Evolutionary conservation across 495 filamentous ascomycete species (phyloP).

Genomic region (Penicillium turbatum): DNA sequence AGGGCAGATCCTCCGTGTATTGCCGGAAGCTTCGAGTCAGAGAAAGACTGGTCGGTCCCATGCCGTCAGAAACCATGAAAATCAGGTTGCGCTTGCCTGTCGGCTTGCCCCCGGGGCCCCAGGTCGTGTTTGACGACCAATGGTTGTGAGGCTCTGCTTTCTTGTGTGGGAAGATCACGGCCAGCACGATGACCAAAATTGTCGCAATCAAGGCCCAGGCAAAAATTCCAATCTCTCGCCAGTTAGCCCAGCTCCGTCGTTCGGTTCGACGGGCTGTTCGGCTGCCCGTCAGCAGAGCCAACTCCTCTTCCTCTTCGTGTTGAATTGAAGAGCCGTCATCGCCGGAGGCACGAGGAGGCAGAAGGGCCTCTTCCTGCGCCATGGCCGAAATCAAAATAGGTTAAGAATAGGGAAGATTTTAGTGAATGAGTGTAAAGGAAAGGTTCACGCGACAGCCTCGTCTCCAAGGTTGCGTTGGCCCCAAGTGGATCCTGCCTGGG

Average conservation of each 20-base stretch:
- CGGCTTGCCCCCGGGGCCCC: constrained; percentile 46
- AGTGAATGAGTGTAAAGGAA: no score
- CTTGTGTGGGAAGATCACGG: constrained; percentile 68
- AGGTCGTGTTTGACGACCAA: constrained; percentile 21
- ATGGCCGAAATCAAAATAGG: constrained; percentile 22
- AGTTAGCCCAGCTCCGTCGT: constrained; percentile 47
- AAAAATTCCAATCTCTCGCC: constrained; percentile 71
- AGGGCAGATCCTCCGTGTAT: constrained; percentile 57
- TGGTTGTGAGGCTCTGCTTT: constrained; percentile 30
- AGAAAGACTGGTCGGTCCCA: constrained; percentile 87
- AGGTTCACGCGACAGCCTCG: neutral
- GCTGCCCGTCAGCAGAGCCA: constrained; percentile 59
- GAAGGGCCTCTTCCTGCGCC: constrained; percentile 43
- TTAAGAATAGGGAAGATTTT: neutral
- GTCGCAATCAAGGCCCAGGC: constrained; percentile 89
- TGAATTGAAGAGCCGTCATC: constrained; percentile 45
- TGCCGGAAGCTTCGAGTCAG: constrained; percentile 83
- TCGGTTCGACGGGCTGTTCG: constrained; percentile 30
- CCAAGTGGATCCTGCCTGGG: constrained; percentile 6
- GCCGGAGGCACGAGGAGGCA: constrained; percentile 42
- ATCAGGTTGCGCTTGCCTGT: constrained; percentile 86
- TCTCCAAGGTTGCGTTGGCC: neutral
- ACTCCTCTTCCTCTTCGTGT: constrained; percentile 59
- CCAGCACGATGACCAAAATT: constrained; percentile 66
- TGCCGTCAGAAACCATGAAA: constrained; percentile 98